These are phyloP conservation scores for Juncus effusus DNA, from an alignment of 176 grass and related monocot genomes.

Conservation along the genomic window DNA sequence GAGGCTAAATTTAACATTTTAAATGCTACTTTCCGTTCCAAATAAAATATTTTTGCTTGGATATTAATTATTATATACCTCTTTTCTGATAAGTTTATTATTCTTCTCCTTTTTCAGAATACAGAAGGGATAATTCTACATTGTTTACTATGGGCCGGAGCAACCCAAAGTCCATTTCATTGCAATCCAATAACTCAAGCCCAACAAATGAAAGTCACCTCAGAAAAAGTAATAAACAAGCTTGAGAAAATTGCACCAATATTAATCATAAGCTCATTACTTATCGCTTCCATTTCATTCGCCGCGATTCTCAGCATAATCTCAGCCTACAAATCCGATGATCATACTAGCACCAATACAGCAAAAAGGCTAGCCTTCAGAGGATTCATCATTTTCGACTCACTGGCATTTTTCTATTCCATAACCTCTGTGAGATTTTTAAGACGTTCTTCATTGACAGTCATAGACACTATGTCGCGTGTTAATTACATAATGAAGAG, in stretches of 20 bases:
- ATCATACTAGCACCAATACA: background rate
- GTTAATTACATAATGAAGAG: constrained; percentile 22
- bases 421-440: constrained; percentile 35
- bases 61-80: too few species aligned
- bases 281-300: constrained; percentile 39
- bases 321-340: background rate
- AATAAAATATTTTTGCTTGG: too few species aligned
- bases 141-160: constrained; percentile 39
- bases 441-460: constrained; percentile 28
- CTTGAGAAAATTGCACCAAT: constrained; percentile 31
- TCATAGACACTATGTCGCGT: constrained; percentile 22
- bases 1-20: background rate
- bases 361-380: constrained; percentile 23
- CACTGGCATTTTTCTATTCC: constrained; percentile 36
- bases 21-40: background rate
- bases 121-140: constrained; percentile 31
- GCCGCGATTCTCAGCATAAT: constrained; percentile 26
- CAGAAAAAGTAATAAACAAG: constrained; percentile 33
- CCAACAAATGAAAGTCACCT: background rate
- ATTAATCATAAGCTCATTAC: constrained; percentile 32
- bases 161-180: constrained; percentile 19
- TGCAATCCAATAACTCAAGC: constrained; percentile 21
- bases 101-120: constrained; percentile 2
- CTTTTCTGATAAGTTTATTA: background rate
- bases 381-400: constrained; percentile 30